Base-by-base conservation (phyloP, 352 stramenopile genomes). In the Phytophthora hibernalis region DNA sequence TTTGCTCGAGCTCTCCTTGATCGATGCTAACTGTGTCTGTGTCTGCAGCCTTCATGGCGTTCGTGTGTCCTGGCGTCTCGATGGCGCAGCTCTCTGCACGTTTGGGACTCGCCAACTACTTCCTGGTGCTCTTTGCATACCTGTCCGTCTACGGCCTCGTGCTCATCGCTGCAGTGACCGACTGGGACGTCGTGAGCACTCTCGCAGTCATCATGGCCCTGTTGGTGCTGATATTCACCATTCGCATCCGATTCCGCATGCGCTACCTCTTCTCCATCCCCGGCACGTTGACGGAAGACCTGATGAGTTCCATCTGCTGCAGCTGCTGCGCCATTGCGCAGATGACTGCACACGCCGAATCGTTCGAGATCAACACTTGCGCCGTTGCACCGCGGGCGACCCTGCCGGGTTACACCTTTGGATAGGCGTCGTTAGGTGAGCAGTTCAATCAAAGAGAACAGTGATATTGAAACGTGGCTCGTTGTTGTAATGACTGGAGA, bases 241-340 rank as follows among this genome's bases (percentile, higher is more conserved):
- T 74, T 31, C 76, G 75, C n/a, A 71, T 87, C 28, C 81, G 81
- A 15, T 87, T 71, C 51, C 76, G 73, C 26, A 76, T 91, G 47
- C 82, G 82, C 35, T 77, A 78, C 60, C 55, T 88, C 6, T 86
- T 88, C 49, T 82, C 72, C 35, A 84, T 88, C 55, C 77, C 69
- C 1, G 77, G 79, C 5, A 75, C 68, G 9, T 57, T 73, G 20
- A 42, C 74, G 5, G 72, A 88, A 61, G 79, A 88, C 54, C 47
- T 68, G 9, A 49, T 76, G 24, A 57, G 44, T 20, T 67, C 75
- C 9, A 63, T 76, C 33, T 70, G 68, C 20, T 86, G 77, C 42
- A 65, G 70, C 53, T 86, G 72, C 48, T 88, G 77, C 58, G 43
- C 73, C 31, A 57, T 88, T 21, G 70, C 77, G 16, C 79, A 88